Evolutionary conservation across 1,139 yeast genomes (phyloP).

Genomic region (Hemisphaericaspora lyxosophila): DNA sequence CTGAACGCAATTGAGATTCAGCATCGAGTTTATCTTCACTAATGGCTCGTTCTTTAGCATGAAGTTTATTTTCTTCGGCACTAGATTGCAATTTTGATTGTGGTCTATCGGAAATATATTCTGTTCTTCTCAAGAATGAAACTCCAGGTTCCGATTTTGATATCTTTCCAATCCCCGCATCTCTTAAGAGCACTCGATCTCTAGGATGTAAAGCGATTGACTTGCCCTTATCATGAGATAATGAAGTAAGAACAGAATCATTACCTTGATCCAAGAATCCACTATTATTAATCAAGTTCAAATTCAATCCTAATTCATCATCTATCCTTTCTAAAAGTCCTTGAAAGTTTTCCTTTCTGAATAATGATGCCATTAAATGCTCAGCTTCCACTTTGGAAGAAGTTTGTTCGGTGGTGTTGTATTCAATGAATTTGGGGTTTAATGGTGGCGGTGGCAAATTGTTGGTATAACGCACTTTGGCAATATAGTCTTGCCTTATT

Average conservation of each 20-base stretch:
- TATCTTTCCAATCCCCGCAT: slow-evolving; percentile 59
- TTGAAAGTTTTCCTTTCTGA: slow-evolving; percentile 72
- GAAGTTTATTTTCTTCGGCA: slow-evolving; percentile 11
- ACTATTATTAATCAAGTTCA: slow-evolving; percentile 68
- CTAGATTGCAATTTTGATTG: slow-evolving; percentile 20
- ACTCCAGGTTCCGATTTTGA: slow-evolving; percentile 63
- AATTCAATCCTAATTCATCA: slow-evolving; percentile 74
- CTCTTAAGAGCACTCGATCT: slow-evolving; percentile 76
- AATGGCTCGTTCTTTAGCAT: slow-evolving; percentile 19
- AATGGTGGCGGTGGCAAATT: slow-evolving; percentile 92
- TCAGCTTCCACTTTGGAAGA: slow-evolving; percentile 55
- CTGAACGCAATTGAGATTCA: slow-evolving; percentile 60
- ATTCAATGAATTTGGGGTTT: slow-evolving; percentile 79
- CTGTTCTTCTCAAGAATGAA: slow-evolving; percentile 89
- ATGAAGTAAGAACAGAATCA: slow-evolving; percentile 41
- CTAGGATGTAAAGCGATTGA: slow-evolving; percentile 62
- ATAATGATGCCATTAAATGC: slow-evolving; percentile 67
- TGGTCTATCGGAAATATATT: slow-evolving; percentile 65
- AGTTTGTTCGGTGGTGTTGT: slow-evolving; percentile 39
- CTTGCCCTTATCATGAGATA: slow-evolving; percentile 18
- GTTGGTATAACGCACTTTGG: slow-evolving; percentile 81
- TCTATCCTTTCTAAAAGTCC: slow-evolving; percentile 64
- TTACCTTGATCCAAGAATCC: slow-evolving; percentile 69
- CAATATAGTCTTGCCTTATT: slow-evolving; percentile 81
- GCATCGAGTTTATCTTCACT: slow-evolving; percentile 49